A percentile compares a stretch with the other conserved stretches of the same genome.
These are phyloP conservation scores for Penicillium soppii DNA, from an alignment of 495 filamentous ascomycete genomes.

Conservation along the genomic window DNA sequence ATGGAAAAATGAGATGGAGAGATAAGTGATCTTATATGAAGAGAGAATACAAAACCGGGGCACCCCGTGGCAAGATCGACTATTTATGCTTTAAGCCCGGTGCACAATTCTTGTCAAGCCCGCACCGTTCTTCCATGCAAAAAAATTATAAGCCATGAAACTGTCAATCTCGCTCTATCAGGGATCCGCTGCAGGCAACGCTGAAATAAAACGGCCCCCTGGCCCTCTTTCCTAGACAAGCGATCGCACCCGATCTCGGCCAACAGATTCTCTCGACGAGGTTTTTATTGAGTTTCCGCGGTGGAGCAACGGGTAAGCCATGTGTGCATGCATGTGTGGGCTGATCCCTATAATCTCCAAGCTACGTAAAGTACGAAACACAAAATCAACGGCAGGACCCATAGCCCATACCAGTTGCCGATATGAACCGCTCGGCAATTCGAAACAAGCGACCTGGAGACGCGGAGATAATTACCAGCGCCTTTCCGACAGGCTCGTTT, in stretches of 20 bases:
- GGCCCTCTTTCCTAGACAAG: slow-evolving; percentile 11
- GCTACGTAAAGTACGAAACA: background rate
- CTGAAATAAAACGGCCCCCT: background rate
- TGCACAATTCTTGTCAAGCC: background rate
- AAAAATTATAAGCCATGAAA: slow-evolving; percentile 1
- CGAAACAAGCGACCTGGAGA: background rate
- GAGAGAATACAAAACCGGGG: slow-evolving; percentile 10
- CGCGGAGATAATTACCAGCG: background rate
- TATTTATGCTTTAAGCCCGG: slow-evolving; percentile 14
- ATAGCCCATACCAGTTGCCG: background rate
- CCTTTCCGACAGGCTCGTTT: background rate
- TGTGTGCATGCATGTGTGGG: slow-evolving; percentile 11
- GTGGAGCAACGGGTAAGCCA: slow-evolving; percentile 8
- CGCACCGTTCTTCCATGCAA: background rate
- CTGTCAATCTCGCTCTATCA: slow-evolving; percentile 2
- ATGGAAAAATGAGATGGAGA: background rate
- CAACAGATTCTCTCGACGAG: background rate
- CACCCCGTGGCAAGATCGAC: slow-evolving; percentile 19
- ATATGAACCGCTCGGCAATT: background rate
- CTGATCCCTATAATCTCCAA: slow-evolving; percentile 26
- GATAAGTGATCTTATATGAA: slow-evolving; percentile 1
- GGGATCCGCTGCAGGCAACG: background rate
- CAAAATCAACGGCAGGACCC: background rate
- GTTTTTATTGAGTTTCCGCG: no score
- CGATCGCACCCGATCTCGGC: slow-evolving; percentile 5